A percentile compares a stretch with the other conserved stretches of the same genome.
These are phyloP conservation scores for Lathyrus tuberosus DNA, from an alignment of 306 rosid genomes.

Conservation along the genomic window DNA sequence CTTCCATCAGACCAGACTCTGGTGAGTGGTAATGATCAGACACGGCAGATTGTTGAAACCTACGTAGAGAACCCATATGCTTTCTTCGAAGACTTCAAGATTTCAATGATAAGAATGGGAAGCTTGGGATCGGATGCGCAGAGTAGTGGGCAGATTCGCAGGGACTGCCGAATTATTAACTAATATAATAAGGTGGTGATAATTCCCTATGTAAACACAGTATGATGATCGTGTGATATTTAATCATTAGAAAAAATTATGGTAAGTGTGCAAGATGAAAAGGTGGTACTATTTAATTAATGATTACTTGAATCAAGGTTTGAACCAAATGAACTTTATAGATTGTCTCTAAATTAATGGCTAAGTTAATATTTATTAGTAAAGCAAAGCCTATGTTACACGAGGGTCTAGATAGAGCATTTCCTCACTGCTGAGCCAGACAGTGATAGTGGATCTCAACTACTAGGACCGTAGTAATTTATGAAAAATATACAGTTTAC, in stretches of 20 bases:
- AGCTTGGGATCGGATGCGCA: conserved; percentile 48
- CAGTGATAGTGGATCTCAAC: conserved; percentile 36
- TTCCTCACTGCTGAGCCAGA: conserved; percentile 30
- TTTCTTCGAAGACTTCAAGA: conserved; percentile 71
- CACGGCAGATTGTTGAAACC: conserved; percentile 58
- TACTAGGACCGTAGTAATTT: conserved; percentile 35
- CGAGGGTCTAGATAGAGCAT: conserved; percentile 24
- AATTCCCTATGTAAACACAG: not conserved
- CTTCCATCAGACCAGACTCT: conserved; percentile 78
- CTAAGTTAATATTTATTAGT: conserved; percentile 37
- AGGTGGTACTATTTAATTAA: not conserved
- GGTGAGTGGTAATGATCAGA: conserved; percentile 47
- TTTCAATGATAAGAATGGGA: conserved; percentile 79
- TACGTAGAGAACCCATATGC: conserved; percentile 52
- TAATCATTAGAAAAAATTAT: not conserved
- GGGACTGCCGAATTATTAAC: conserved; percentile 54
- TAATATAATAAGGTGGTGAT: not conserved
- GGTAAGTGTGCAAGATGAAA: not conserved
- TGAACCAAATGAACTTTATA: not conserved
- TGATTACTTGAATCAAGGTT: conserved; percentile 15
- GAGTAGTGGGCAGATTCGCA: conserved; percentile 58
- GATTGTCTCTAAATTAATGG: conserved; percentile 25
- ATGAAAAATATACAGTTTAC: conserved; percentile 35
- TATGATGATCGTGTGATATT: not conserved
- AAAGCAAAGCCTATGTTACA: conserved; percentile 41